Evolutionary conservation across 768 basidiomycete species (phyloP).

Genomic region (Kwoniella botswanensis): DNA sequence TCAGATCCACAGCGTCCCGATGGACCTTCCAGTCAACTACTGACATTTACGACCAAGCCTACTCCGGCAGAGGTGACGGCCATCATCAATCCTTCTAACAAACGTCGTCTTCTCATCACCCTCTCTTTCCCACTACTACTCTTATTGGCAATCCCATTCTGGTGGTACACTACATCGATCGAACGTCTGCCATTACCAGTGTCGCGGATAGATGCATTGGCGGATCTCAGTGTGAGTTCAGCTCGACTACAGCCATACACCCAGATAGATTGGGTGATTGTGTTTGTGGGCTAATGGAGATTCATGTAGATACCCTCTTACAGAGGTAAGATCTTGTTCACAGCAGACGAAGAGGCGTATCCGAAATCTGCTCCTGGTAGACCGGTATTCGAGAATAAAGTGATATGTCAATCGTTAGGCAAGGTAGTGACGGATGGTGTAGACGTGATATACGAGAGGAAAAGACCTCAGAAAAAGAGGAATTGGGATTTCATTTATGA

Average conservation of each 20-base stretch:
- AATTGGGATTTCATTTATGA: slow-evolving; percentile 43
- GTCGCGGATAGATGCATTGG: slow-evolving; percentile 65
- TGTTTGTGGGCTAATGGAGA: not conserved
- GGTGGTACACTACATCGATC: slow-evolving; percentile 94
- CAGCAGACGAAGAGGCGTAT: slow-evolving; percentile 38
- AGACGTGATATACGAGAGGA: slow-evolving; percentile 36
- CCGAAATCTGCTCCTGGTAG: slow-evolving; percentile 38
- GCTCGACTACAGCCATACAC: not conserved
- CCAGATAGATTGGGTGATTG: not conserved
- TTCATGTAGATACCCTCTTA: slow-evolving; percentile 21
- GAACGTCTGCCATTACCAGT: slow-evolving; percentile 76
- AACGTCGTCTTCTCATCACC: slow-evolving; percentile 56
- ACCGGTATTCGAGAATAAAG: slow-evolving; percentile 19
- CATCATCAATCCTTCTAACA: slow-evolving; percentile 45
- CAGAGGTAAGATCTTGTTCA: slow-evolving; percentile 42
- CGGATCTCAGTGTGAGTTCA: slow-evolving; percentile 52
- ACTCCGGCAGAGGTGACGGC: slow-evolving; percentile 33
- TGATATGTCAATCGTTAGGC: slow-evolving; percentile 30
- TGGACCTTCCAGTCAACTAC: not conserved
- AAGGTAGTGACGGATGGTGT: slow-evolving; percentile 36
- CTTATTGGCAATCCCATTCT: slow-evolving; percentile 78
- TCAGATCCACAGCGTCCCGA: not conserved
- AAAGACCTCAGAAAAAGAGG: slow-evolving; percentile 32
- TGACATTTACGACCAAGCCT: not conserved
- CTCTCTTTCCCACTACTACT: slow-evolving; percentile 78